Evolutionary conservation across 169 alveolate species (phyloP).

Genomic region (Ichthyophthirius multifiliis): DNA sequence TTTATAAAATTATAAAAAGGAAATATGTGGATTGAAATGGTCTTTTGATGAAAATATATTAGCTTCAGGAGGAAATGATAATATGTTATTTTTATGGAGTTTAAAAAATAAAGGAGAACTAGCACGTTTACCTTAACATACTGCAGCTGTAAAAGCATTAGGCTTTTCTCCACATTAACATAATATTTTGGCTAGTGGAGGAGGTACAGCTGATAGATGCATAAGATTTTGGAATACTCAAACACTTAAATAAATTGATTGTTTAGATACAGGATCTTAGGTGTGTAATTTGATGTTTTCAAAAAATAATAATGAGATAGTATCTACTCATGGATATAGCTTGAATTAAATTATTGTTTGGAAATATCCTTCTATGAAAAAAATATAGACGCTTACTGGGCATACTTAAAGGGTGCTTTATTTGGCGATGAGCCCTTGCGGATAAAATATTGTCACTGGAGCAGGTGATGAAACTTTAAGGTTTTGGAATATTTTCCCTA

Average conservation of each 20-base stretch:
- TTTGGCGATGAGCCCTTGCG: constrained; percentile 73
- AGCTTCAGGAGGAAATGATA: constrained; percentile 87
- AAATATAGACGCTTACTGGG: constrained; percentile 62
- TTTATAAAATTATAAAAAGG: background rate
- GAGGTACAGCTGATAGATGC: constrained; percentile 85
- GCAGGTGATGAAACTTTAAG: constrained; percentile 85
- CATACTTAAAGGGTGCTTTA: constrained; percentile 71
- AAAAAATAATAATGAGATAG: constrained; percentile 69
- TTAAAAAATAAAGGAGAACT: constrained; percentile 40
- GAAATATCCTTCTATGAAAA: constrained; percentile 67
- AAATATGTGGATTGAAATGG: constrained; percentile 76
- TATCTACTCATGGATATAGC: constrained; percentile 79
- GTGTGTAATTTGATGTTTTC: constrained; percentile 78
- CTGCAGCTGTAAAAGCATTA: constrained; percentile 16
- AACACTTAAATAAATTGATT: constrained; percentile 36
- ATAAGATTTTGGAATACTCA: constrained; percentile 75
- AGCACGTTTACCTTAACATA: constrained; percentile 42
- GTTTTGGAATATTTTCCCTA: constrained; percentile 81
- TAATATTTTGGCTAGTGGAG: constrained; percentile 94
- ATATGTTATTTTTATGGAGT: constrained; percentile 67
- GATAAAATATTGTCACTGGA: constrained; percentile 73
- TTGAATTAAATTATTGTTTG: constrained; percentile 70
- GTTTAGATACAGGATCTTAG: constrained; percentile 75
- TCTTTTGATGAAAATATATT: constrained; percentile 52
- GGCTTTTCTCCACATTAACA: constrained; percentile 95